Conservation (phyloP, 2,329 filamentous ascomycete species). For the Metarhizium sp. region DNA sequence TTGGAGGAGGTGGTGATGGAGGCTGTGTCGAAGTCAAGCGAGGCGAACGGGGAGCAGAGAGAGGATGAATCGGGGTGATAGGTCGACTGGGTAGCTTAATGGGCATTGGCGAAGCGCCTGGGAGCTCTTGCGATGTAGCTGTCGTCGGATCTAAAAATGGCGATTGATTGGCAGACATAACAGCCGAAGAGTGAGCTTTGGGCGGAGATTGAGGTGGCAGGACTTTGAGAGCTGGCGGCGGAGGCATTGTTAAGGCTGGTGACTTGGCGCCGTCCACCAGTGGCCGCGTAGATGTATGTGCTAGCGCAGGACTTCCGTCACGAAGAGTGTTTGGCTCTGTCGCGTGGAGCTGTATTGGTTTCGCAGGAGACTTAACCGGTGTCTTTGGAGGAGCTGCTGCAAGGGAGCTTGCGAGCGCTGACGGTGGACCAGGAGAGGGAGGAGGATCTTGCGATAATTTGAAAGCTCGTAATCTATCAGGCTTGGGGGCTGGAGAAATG, state of each 20-base stretch:
- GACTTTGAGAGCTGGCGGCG: constrained; percentile 59
- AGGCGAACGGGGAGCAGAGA: constrained; percentile 31
- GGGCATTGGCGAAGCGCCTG: constrained; percentile 32
- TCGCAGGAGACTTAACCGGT: constrained; percentile 14
- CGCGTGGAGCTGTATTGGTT: constrained; percentile 14
- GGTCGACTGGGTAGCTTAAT: constrained; percentile 48
- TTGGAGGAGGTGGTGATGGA: constrained; percentile 54
- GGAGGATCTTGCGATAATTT: constrained; percentile 26
- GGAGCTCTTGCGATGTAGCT: constrained; percentile 28
- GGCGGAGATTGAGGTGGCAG: constrained; percentile 63
- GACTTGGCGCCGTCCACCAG: constrained; percentile 15
- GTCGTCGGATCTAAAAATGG: constrained; percentile 40
- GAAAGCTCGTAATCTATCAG: constrained; percentile 31
- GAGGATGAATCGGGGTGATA: constrained; percentile 38
- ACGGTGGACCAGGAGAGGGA: neutral
- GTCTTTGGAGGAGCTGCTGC: constrained; percentile 1
- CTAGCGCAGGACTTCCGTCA: constrained; percentile 13
- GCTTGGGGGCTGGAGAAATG: constrained; percentile 32
- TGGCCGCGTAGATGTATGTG: constrained; percentile 14
- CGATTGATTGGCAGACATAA: constrained; percentile 30
- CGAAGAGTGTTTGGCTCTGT: constrained; percentile 11
- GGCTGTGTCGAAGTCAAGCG: constrained; percentile 38
- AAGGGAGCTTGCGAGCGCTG: neutral
- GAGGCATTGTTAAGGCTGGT: constrained; percentile 20
- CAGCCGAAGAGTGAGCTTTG: constrained; percentile 30